Evolutionary conservation across 2,329 filamentous ascomycete species (phyloP).

Genomic region (Neofusicoccum kwambonambiense): DNA sequence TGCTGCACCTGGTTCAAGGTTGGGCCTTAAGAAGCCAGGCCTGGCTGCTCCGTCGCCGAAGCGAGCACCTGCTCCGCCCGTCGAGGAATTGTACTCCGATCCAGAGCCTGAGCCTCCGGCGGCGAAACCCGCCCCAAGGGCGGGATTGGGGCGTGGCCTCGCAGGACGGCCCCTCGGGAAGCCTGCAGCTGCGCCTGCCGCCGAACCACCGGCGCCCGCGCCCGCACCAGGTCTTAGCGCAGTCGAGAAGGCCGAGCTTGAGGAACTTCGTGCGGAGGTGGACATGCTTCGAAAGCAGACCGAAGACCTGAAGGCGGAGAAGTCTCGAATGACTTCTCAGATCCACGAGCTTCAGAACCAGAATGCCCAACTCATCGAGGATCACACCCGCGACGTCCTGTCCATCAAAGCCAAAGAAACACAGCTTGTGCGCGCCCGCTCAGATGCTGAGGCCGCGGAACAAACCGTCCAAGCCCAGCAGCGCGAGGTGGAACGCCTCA

Average conservation of each 20-base stretch:
- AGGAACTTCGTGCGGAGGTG: slow-evolving; percentile 81
- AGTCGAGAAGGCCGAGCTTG: slow-evolving; percentile 87
- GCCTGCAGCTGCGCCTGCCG: slow-evolving; percentile 43
- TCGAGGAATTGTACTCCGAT: slow-evolving; percentile 53
- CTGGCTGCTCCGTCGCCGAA: slow-evolving; percentile 11
- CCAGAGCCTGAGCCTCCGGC: slow-evolving; percentile 44
- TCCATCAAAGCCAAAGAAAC: slow-evolving; percentile 99
- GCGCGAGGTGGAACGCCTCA: slow-evolving; percentile 87
- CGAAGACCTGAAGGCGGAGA: slow-evolving; percentile 80
- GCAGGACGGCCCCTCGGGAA: slow-evolving; percentile 83
- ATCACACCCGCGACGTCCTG: slow-evolving; percentile 91
- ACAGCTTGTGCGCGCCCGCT: slow-evolving; percentile 86
- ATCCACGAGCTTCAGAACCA: slow-evolving; percentile 94
- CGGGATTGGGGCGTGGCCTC: slow-evolving; percentile 70
- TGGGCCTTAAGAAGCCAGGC: slow-evolving; percentile 45
- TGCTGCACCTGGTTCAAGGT: slow-evolving; percentile 34
- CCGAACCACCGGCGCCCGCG: slow-evolving; percentile 50
- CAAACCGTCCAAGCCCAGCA: slow-evolving; percentile 79
- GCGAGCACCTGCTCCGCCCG: slow-evolving; percentile 45
- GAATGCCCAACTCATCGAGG: slow-evolving; percentile 94
- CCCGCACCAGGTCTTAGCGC: slow-evolving; percentile 65
- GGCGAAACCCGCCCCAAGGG: slow-evolving; percentile 55
- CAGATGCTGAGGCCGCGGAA: slow-evolving; percentile 85
- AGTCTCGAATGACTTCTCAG: slow-evolving; percentile 77
- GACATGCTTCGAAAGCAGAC: slow-evolving; percentile 72